phyloP scores from a whole-genome alignment of 805 yeast genomes.

The Starmera dryadoides region DNA sequence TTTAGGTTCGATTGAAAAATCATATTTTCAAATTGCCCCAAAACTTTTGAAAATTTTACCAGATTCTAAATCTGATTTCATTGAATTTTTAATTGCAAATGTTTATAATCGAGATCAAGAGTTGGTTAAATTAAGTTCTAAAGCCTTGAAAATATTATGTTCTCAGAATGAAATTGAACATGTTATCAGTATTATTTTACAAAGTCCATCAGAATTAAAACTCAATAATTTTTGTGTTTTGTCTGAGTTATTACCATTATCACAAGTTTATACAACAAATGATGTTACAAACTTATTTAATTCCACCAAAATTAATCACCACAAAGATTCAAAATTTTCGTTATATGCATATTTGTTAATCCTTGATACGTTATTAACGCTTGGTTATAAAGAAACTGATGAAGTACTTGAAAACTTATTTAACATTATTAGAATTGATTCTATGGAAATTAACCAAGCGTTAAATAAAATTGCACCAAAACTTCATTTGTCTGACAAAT shows the following conservation, averaged over 20 bases:
- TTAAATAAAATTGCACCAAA: conserved; percentile 9
- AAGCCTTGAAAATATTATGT: conserved; percentile 22
- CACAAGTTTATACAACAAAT: background rate
- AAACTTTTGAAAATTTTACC: conserved; percentile 19
- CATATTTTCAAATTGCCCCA: conserved; percentile 32
- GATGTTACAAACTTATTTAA: conserved; percentile 6
- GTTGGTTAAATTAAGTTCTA: conserved; percentile 33
- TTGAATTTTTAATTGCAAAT: conserved; percentile 24
- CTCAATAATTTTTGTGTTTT: conserved; percentile 15
- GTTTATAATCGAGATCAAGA: conserved; percentile 33
- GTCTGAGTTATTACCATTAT: conserved; percentile 11
- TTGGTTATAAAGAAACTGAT: conserved; percentile 1
- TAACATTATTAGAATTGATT: conserved; percentile 13
- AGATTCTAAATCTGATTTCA: conserved; percentile 18
- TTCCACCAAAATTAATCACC: conserved; percentile 13
- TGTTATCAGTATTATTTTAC: background rate
- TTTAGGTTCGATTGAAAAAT: conserved; percentile 33
- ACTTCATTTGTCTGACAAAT: conserved; percentile 1
- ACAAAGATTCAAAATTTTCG: conserved; percentile 13
- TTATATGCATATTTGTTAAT: conserved; percentile 20
- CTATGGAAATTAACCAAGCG: conserved; percentile 4
- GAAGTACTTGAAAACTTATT: conserved; percentile 12
- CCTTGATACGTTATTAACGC: conserved; percentile 6
- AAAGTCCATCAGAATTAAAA: conserved; percentile 3
- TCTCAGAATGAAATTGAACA: conserved; percentile 1